A percentile compares a stretch with the other conserved stretches of the same genome.
These are phyloP conservation scores for Leptographium procerum DNA, from an alignment of 2,329 filamentous ascomycete species.

Conservation along the genomic window DNA sequence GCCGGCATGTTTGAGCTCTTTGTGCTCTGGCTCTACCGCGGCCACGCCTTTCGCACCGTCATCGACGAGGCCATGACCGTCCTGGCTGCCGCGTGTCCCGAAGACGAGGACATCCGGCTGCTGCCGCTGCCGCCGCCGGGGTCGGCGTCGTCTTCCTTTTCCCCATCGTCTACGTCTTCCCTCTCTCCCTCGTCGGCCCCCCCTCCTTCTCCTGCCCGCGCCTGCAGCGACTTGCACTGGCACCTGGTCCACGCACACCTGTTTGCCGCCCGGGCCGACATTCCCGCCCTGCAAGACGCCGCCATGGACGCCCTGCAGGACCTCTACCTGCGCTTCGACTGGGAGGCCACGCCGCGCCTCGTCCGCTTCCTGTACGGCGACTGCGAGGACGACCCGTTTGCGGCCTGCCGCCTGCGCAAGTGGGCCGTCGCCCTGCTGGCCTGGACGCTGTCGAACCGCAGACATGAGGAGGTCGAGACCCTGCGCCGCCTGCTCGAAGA, in stretches of 20 bases:
- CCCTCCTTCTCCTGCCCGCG: background rate
- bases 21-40: slow-evolving; percentile 39
- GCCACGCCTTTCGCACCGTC: slow-evolving; percentile 28
- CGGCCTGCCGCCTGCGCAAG: slow-evolving; percentile 40
- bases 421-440: slow-evolving; percentile 51
- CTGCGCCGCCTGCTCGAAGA: slow-evolving; percentile 28
- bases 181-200: background rate
- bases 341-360: slow-evolving; percentile 42
- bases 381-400: slow-evolving; percentile 32
- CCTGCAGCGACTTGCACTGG: slow-evolving; percentile 36
- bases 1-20: slow-evolving; percentile 43
- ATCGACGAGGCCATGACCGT: slow-evolving; percentile 28
- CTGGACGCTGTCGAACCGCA: slow-evolving; percentile 32
- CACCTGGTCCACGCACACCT: slow-evolving; percentile 45
- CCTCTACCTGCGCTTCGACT: slow-evolving; percentile 45
- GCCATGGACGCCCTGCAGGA: slow-evolving; percentile 49
- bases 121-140: background rate
- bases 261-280: slow-evolving; percentile 40
- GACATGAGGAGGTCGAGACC: background rate
- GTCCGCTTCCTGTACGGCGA: slow-evolving; percentile 42
- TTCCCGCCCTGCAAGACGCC: slow-evolving; percentile 40
- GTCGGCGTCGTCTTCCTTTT: background rate
- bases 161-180: background rate
- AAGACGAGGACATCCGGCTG: background rate
- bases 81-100: slow-evolving; percentile 11